A percentile compares a stretch with the other conserved stretches of the same genome.
These are phyloP conservation scores for Tuber aestivum DNA, from an alignment of 495 filamentous ascomycete genomes.

Conservation along the genomic window DNA sequence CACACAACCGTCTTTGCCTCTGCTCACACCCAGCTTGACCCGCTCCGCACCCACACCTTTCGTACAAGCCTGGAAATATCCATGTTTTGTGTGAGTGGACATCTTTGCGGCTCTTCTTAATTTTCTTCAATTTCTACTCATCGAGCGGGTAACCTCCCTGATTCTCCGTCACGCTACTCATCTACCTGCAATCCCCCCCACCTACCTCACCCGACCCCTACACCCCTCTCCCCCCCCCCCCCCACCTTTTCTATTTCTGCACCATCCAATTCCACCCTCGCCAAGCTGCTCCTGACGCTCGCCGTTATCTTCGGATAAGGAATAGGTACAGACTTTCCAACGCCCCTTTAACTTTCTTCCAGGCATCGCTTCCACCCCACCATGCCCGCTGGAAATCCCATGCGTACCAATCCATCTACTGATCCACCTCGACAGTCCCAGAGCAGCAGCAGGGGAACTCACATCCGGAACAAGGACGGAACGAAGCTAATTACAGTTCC, in stretches of 20 bases:
- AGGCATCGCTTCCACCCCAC: conserved; percentile 31
- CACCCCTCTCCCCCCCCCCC: conserved; percentile 33
- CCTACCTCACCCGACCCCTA: conserved; percentile 15
- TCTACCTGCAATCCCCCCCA: conserved; percentile 7
- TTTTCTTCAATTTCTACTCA: conserved; percentile 33
- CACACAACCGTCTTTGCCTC: conserved; percentile 19
- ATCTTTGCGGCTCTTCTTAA: conserved; percentile 45
- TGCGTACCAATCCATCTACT: conserved; percentile 38
- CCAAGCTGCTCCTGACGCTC: background rate
- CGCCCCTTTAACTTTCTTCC: conserved; percentile 1
- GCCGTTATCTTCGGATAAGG: background rate
- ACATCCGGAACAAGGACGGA: conserved; percentile 56
- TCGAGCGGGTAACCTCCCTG: conserved; percentile 34
- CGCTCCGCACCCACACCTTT: conserved; percentile 19
- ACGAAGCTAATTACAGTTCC: conserved; percentile 63
- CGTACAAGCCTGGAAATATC: conserved; percentile 32
- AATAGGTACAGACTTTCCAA: conserved; percentile 3
- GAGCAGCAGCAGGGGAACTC: conserved; percentile 44
- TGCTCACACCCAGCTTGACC: conserved; percentile 23
- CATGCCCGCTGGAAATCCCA: conserved; percentile 41
- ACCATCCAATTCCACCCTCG: conserved; percentile 13
- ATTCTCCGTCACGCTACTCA: conserved; percentile 17
- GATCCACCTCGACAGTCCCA: conserved; percentile 43
- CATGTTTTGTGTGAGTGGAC: conserved; percentile 45
- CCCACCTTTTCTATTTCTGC: conserved; percentile 28